A percentile compares a stretch with the other conserved stretches of the same genome.
Conservation (phyloP, 306 rosid genomes). For the Inga oerstediana region DNA sequence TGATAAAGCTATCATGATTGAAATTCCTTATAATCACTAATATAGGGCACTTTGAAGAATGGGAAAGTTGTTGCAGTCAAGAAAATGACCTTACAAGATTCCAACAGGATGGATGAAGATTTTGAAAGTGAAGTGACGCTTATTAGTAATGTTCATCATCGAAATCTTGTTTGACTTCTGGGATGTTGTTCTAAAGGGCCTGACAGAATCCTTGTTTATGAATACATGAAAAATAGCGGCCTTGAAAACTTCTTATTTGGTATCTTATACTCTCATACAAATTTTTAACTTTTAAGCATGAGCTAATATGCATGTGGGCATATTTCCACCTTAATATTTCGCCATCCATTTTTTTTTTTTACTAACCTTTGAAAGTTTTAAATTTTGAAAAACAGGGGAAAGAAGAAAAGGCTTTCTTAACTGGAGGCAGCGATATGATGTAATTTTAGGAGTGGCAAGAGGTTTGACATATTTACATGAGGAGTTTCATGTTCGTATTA, state of each 20-base stretch:
- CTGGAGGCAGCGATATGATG: slow-evolving; percentile 43
- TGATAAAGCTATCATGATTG: not conserved
- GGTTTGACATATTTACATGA: slow-evolving; percentile 53
- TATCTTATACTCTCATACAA: not conserved
- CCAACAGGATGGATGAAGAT: slow-evolving; percentile 47
- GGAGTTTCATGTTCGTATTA: slow-evolving; percentile 42
- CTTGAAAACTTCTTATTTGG: slow-evolving; percentile 51
- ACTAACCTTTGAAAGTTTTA: not conserved
- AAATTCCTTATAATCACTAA: not conserved
- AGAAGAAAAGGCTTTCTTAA: slow-evolving; percentile 41
- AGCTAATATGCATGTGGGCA: not conserved
- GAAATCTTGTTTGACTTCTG: slow-evolving; percentile 70
- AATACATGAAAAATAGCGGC: slow-evolving; percentile 57
- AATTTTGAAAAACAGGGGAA: slow-evolving; percentile 22
- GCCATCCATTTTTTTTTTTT: not conserved
- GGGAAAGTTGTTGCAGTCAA: slow-evolving; percentile 56
- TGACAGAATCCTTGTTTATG: slow-evolving; percentile 72
- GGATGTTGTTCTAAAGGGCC: slow-evolving; percentile 69
- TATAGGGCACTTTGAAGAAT: slow-evolving; percentile 50
- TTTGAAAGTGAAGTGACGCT: slow-evolving; percentile 76
- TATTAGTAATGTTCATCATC: slow-evolving; percentile 76
- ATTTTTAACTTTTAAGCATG: not conserved
- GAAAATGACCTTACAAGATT: slow-evolving; percentile 49
- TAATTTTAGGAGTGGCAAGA: slow-evolving; percentile 43
- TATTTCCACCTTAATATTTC: not conserved